These are phyloP conservation scores for Yamadazyma epiphylla DNA, from an alignment of 1,139 yeast genomes.

Conservation along the genomic window DNA sequence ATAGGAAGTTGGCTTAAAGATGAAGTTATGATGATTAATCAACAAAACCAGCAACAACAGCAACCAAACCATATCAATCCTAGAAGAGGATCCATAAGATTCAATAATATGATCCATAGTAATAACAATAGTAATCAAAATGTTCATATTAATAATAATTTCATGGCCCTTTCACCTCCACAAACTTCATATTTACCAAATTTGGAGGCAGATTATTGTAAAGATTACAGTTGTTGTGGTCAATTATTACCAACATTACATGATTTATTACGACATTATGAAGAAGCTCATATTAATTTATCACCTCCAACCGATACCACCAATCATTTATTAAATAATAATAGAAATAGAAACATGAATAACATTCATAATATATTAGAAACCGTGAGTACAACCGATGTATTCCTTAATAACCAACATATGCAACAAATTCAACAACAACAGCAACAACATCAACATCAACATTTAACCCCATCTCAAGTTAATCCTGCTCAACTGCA, in stretches of 20 bases:
- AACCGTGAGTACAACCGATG: conserved; percentile 86
- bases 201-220: conserved; percentile 92
- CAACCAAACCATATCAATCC: conserved; percentile 34
- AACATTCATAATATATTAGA: conserved; percentile 55
- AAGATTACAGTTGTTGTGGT: conserved; percentile 96
- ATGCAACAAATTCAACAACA: conserved; percentile 13
- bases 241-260: conserved; percentile 87
- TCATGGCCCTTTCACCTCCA: conserved; percentile 58
- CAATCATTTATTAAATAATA: conserved; percentile 29
- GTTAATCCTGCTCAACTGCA: conserved; percentile 6
- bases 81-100: conserved; percentile 40
- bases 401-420: conserved; percentile 52
- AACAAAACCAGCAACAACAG: conserved; percentile 12
- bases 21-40: conserved; percentile 64
- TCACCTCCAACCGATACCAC: conserved; percentile 53
- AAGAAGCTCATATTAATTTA: conserved; percentile 89
- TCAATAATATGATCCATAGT: conserved; percentile 13
- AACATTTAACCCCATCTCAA: conserved; percentile 7
- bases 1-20: conserved; percentile 96
- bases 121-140: conserved; percentile 10
- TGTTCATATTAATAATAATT: conserved; percentile 9
- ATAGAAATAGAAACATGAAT: conserved; percentile 33
- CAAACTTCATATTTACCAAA: conserved; percentile 83
- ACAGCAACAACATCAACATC: conserved; percentile 12
- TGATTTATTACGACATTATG: conserved; percentile 90